A percentile compares a stretch with the other conserved stretches of the same genome.
Evolutionary conservation across 169 alveolate species (phyloP).

Genomic region (Theileria annulata): DNA sequence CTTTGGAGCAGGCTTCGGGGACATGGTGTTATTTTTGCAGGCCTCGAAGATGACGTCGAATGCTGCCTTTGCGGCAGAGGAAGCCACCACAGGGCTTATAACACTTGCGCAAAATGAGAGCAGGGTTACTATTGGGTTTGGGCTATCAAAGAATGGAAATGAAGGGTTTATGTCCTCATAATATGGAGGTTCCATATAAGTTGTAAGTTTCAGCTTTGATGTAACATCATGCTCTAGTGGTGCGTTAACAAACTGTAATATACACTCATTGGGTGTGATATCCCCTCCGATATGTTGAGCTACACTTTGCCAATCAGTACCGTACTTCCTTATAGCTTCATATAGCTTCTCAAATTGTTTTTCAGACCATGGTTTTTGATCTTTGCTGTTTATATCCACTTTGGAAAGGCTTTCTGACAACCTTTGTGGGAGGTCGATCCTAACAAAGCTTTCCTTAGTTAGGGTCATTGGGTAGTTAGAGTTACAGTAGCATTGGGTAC

Average conservation of each 20-base stretch:
- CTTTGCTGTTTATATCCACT: neutral
- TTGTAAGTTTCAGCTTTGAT: constrained; percentile 8
- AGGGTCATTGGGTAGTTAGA: constrained; percentile 25
- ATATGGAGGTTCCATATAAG: neutral
- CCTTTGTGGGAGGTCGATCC: constrained; percentile 18
- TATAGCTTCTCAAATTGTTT: constrained; percentile 26
- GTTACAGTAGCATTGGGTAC: constrained; percentile 28
- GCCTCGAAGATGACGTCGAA: constrained; percentile 17
- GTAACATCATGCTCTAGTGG: constrained; percentile 64
- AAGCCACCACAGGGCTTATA: constrained; percentile 54
- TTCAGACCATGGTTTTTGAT: constrained; percentile 22
- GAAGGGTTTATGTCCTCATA: neutral
- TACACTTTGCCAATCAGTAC: constrained; percentile 69
- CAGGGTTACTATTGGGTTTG: constrained; percentile 40
- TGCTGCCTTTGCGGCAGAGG: constrained; percentile 51
- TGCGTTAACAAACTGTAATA: constrained; percentile 60
- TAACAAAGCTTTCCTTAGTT: constrained; percentile 12
- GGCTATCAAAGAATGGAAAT: constrained; percentile 37
- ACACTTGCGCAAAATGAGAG: constrained; percentile 40
- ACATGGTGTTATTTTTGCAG: neutral
- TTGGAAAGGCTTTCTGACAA: constrained; percentile 11
- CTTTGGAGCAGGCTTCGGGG: neutral
- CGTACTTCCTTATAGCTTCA: constrained; percentile 60
- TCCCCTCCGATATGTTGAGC: constrained; percentile 61
- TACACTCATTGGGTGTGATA: constrained; percentile 67